phyloP scores from a whole-genome alignment of 148 eudicot genomes.

The Vaccinium darrowii region DNA sequence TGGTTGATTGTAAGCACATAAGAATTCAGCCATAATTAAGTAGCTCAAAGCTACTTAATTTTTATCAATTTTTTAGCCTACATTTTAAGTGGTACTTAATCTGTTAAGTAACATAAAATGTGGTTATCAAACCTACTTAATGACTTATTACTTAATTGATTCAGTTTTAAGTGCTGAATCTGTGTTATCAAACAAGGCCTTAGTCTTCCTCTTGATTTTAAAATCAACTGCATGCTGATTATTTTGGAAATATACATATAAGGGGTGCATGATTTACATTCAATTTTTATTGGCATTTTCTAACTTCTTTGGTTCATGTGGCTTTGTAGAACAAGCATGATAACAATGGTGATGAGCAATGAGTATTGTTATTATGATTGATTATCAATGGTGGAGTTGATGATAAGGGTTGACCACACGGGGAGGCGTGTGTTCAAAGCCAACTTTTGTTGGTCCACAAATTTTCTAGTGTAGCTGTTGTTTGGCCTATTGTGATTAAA shows the following conservation, averaged over 20 bases:
- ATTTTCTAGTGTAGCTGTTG: not conserved
- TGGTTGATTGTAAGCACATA: too few species aligned
- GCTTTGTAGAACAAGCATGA: not conserved
- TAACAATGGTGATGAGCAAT: not conserved
- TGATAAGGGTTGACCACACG: not conserved
- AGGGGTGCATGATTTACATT: not conserved
- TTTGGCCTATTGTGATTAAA: too few species aligned
- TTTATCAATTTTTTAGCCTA: too few species aligned
- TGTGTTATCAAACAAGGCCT: too few species aligned
- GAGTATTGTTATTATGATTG: not conserved
- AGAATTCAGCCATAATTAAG: too few species aligned
- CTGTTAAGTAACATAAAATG: too few species aligned
- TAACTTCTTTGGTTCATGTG: not conserved
- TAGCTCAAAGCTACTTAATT: too few species aligned
- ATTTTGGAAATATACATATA: not conserved
- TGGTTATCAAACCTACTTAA: too few species aligned
- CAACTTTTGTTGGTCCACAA: not conserved
- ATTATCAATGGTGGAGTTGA: not conserved
- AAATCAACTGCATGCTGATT: not conserved
- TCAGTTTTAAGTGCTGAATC: too few species aligned
- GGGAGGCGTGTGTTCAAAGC: slow-evolving; percentile 1
- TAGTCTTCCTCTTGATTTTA: not conserved
- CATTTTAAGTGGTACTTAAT: too few species aligned
- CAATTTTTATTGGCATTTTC: not conserved
- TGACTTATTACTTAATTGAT: too few species aligned